Evolutionary conservation across 169 alveolate species (phyloP), one percentile per base, ranked within the genome.

Genomic region (Plasmodium malariae): DNA sequence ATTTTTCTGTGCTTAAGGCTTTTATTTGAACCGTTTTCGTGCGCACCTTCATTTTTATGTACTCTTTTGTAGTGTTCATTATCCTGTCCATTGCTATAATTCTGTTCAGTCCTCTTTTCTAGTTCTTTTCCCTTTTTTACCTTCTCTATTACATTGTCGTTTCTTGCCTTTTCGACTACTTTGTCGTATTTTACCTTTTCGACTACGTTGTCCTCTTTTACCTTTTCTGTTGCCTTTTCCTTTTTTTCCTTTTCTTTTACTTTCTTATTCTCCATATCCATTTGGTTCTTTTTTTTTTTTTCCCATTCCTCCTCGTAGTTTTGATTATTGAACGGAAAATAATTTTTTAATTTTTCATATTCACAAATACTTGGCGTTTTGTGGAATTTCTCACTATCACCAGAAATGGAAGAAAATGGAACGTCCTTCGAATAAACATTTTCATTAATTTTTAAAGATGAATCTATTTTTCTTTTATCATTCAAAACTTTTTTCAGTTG

Each of bases 381-480:
- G 14, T 70, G 30, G 21, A 32, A 70, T 11, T 70, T 57, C 21
- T 48, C 51, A 2, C 2, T 34, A 21, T 49, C 48, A 11, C 26
- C 48, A 9, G 40, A 34, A 24, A 4, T 21, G 6, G 68, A 48
- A 36, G 49, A 1, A 49, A 70, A 48, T 14, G 63, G 19, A 32
- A n/a, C 21, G 67, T 26, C 36, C 43, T 26, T 30, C 2, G 11
- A 19, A 21, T 45, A 49, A 48, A 19, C 14, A 19, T 57, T 70
- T 26, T 54, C 48, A 34, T 36, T 70, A 57, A 43, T 45, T 70
- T 70, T 70, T 37, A 70, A 48, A 45, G 36, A 45, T 30, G 83
- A 17, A 70, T 24, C 19, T 45, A 57, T 49, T 34, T 70, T 40
- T 21, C 57, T 73, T 43, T 73, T 73, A 73, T 73, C 62, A 55